Evolutionary conservation across 345 rosid species (phyloP).

Genomic region (Camelina neglecta): DNA sequence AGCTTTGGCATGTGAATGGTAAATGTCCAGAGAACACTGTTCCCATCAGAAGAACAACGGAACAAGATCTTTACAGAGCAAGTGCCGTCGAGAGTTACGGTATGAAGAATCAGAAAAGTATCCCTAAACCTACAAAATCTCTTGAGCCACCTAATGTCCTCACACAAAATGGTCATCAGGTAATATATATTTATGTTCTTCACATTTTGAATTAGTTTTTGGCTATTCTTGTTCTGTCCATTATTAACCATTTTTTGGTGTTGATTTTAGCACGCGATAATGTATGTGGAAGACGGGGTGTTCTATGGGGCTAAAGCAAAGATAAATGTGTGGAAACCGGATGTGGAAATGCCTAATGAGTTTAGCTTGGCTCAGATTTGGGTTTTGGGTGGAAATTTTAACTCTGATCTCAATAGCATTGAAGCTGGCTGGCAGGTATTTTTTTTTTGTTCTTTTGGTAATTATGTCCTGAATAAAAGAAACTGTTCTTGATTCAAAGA

Average conservation of each 20-base stretch:
- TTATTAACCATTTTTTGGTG: not conserved
- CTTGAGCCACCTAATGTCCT: conserved; percentile 76
- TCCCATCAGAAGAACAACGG: conserved; percentile 63
- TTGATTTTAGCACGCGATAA: conserved; percentile 63
- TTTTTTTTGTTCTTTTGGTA: not conserved
- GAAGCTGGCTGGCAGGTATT: conserved; percentile 85
- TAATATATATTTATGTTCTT: conserved; percentile 1
- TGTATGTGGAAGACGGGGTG: conserved; percentile 64
- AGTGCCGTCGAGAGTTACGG: conserved; percentile 59
- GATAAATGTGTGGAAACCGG: conserved; percentile 77
- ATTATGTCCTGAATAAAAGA: not conserved
- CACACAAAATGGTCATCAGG: conserved; percentile 56
- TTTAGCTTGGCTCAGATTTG: conserved; percentile 78
- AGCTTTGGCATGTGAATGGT: conserved; percentile 67
- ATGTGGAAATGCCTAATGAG: conserved; percentile 67
- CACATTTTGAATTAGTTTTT: not conserved
- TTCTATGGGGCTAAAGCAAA: conserved; percentile 76
- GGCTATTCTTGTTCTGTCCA: not conserved
- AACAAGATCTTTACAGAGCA: conserved; percentile 59
- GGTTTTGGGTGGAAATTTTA: conserved; percentile 75
- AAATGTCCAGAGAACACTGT: conserved; percentile 61
- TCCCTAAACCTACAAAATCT: conserved; percentile 53
- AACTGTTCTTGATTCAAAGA: conserved; percentile 18
- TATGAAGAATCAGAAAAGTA: conserved; percentile 54
- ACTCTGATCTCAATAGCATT: conserved; percentile 73